phyloP scores from a whole-genome alignment of 495 filamentous ascomycete species.

The Cetradonia linearis region DNA sequence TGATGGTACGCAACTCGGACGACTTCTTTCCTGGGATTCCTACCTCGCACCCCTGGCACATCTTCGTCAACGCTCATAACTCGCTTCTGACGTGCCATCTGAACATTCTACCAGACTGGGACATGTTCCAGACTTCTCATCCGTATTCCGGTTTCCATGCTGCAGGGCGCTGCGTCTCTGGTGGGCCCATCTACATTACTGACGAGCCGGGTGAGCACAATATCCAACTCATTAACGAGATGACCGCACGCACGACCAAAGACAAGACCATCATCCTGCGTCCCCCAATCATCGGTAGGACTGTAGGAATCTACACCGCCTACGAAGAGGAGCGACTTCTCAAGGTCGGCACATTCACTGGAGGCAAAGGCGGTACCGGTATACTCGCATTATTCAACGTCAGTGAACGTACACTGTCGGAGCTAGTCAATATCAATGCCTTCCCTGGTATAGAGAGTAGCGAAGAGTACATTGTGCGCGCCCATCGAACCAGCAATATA shows the following conservation, averaged over 20 bases:
- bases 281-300: slow-evolving; percentile 59
- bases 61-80: slow-evolving; percentile 91
- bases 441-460: slow-evolving; percentile 57
- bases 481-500: slow-evolving; percentile 58
- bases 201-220: slow-evolving; percentile 78
- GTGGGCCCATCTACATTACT: slow-evolving; percentile 89
- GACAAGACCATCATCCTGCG: slow-evolving; percentile 68
- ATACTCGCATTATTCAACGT: slow-evolving; percentile 84
- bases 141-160: slow-evolving; percentile 73
- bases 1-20: slow-evolving; percentile 77
- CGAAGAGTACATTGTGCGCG: slow-evolving; percentile 57
- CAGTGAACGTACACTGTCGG: slow-evolving; percentile 42
- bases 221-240: slow-evolving; percentile 59
- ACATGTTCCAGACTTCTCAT: slow-evolving; percentile 93
- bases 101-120: slow-evolving; percentile 84
- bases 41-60: slow-evolving; percentile 79
- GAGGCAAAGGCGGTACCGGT: slow-evolving; percentile 54
- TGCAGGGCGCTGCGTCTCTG: slow-evolving; percentile 78
- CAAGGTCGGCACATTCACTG: slow-evolving; percentile 66
- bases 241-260: slow-evolving; percentile 57
- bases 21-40: slow-evolving; percentile 83
- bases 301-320: slow-evolving; percentile 58
- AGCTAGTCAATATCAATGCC: slow-evolving; percentile 55
- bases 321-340: slow-evolving; percentile 65
- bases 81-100: slow-evolving; percentile 65